Base-by-base conservation (phyloP, 371 early-diverging fungal genomes). In the Apophysomyces variabilis region DNA sequence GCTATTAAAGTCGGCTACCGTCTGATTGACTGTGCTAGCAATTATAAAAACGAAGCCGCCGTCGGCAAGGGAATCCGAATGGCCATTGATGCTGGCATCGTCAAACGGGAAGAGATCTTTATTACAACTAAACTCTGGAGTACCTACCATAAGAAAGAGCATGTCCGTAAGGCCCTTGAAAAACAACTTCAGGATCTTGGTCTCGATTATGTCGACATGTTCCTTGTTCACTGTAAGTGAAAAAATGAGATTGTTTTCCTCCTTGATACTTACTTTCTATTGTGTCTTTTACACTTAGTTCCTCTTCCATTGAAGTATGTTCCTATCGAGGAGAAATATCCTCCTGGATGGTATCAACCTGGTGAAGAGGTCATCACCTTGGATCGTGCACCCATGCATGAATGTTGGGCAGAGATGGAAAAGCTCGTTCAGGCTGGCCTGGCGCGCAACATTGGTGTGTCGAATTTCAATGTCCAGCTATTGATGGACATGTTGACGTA, bases 61-160 rank as follows among this genome's bases (percentile, higher is more conserved):
- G 78, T 90, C 63, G 90, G 91, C 38, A 70, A 73, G 9, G 70
- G 70, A 14, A 70, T 70, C 47, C 45, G 57, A 37, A 70, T 63
- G 70, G 90, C 83, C 14, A 81, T 92, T 65, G 72, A 73, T 16
- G 77, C 83, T 13, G 71, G 77, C 54, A 68, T 75, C 11, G 66
- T 83, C 36, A 73, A 74, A 36, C 85, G 93, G 38, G 75, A 85
- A 61, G 80, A 87, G 8, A 43, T 92, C 13, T 93, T 92, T 67
- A 76, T 92, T 65, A 92, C 92, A 32, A 87, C 89, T 35, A 94
- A 94, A 68, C 73, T 93, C 44, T 89, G 89, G 90, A 88, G 87
- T 67, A 84, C 83, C 6, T 66, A 72, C 56, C 88, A 88, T 57
- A 64, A 72, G n/a, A 85, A 85, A 58, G 78, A 78, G 37, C 65